These are phyloP conservation scores for Leccinum uliginosum DNA, from an alignment of 768 basidiomycete species.

Conservation along the genomic window DNA sequence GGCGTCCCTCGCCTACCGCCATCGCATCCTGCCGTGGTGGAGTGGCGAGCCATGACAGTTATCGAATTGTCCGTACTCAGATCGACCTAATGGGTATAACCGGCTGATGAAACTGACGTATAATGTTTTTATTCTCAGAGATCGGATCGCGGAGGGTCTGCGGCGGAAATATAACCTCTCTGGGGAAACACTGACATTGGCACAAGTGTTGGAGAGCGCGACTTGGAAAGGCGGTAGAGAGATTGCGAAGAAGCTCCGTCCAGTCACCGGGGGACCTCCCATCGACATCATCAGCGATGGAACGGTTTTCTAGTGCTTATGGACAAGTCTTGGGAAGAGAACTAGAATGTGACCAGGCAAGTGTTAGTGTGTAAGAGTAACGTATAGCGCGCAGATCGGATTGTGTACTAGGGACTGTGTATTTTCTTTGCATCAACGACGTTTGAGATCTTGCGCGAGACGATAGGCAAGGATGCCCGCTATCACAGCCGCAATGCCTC, in stretches of 20 bases:
- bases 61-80: constrained; percentile 68
- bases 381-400: background rate
- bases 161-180: constrained; percentile 52
- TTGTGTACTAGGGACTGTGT: background rate
- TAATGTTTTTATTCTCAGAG: constrained; percentile 44
- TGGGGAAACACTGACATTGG: constrained; percentile 57
- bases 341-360: background rate
- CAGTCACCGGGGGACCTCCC: constrained; percentile 73
- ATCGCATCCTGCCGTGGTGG: constrained; percentile 87
- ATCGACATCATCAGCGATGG: constrained; percentile 86
- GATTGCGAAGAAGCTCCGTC: constrained; percentile 77
- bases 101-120: constrained; percentile 2
- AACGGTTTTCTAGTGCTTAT: constrained; percentile 57
- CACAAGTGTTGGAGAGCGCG: constrained; percentile 89
- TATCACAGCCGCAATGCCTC: constrained; percentile 50
- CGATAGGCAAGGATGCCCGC: constrained; percentile 54
- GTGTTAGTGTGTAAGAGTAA: background rate
- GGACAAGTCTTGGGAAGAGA: background rate
- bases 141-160: constrained; percentile 72
- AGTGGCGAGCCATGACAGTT: constrained; percentile 96
- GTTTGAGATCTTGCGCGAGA: constrained; percentile 50
- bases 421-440: constrained; percentile 12
- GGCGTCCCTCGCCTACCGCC: constrained; percentile 63
- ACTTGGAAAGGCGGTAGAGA: constrained; percentile 98
- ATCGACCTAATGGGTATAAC: background rate